Conservation (phyloP, 371 early-diverging fungal genomes). For the Batkoa obscura region DNA sequence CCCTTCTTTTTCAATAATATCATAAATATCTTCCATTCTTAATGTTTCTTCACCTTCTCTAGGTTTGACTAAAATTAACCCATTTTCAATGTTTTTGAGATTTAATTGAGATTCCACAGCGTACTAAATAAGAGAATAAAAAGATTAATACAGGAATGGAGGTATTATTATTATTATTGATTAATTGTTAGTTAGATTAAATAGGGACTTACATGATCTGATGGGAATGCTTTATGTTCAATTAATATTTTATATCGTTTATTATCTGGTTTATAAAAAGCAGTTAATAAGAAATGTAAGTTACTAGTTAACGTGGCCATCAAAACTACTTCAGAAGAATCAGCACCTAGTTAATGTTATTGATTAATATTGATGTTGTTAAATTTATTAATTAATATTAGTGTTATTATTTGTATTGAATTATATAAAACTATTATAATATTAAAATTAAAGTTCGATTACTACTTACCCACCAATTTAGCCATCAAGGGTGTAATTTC, state of each 20-base stretch:
- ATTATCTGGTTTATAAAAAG: slow-evolving; percentile 76
- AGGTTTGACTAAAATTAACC: slow-evolving; percentile 42
- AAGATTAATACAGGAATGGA: not conserved
- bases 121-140: too few species aligned
- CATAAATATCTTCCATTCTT: slow-evolving; percentile 63
- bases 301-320: slow-evolving; percentile 87
- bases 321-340: slow-evolving; percentile 61
- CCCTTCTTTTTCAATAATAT: slow-evolving; percentile 46
- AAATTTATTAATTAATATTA: not conserved
- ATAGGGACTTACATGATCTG: slow-evolving; percentile 44
- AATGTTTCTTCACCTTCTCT: slow-evolving; percentile 48
- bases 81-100: slow-evolving; percentile 61
- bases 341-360: slow-evolving; percentile 57
- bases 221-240: slow-evolving; percentile 86
- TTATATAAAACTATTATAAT: too few species aligned
- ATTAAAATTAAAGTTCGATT: not conserved
- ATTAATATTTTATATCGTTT: slow-evolving; percentile 68
- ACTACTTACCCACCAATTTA: slow-evolving; percentile 58
- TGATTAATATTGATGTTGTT: too few species aligned
- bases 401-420: not conserved
- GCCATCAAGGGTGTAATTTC: slow-evolving; percentile 46
- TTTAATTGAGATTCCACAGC: slow-evolving; percentile 72
- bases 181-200: slow-evolving; percentile 6
- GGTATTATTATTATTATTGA: not conserved
- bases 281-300: slow-evolving; percentile 69